phyloP scores from a whole-genome alignment of 805 yeast species.

The Lachancea cidri region DNA sequence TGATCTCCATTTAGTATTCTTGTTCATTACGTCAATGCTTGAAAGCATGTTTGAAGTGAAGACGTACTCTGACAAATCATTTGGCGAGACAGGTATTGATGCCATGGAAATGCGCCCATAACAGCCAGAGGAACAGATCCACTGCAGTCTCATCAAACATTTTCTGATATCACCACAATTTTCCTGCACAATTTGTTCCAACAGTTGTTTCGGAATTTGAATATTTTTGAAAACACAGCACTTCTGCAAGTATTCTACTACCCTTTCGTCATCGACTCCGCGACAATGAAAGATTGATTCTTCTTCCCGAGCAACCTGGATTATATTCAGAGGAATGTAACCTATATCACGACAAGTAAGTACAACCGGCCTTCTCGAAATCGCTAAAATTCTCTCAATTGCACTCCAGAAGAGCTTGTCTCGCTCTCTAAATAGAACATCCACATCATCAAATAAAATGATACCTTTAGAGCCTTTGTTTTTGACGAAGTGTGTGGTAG shows the following conservation, averaged over 20 bases:
- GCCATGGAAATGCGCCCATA: background rate
- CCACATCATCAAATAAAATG: conserved; percentile 81
- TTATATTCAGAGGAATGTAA: conserved; percentile 44
- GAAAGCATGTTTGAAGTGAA: conserved; percentile 11
- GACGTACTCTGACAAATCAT: background rate
- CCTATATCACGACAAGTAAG: conserved; percentile 53
- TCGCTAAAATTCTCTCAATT: conserved; percentile 52
- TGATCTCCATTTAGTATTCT: conserved; percentile 15
- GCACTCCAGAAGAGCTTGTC: conserved; percentile 81
- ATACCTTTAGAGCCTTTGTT: conserved; percentile 48
- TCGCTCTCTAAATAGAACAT: conserved; percentile 63
- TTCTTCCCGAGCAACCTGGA: conserved; percentile 42
- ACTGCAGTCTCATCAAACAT: conserved; percentile 43
- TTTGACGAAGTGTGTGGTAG: conserved; percentile 79
- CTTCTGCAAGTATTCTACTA: conserved; percentile 35
- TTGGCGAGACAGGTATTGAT: background rate
- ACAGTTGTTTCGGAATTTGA: conserved; percentile 28
- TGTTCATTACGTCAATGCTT: conserved; percentile 15
- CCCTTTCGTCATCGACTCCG: conserved; percentile 16
- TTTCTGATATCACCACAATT: conserved; percentile 42
- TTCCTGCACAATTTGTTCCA: conserved; percentile 28
- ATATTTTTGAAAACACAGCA: conserved; percentile 29
- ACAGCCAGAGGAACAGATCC: conserved; percentile 6
- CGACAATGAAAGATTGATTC: conserved; percentile 35
- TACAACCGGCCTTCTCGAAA: conserved; percentile 64